Evolutionary conservation across 768 basidiomycete genomes (phyloP), one percentile per base, ranked within the genome.

Genomic region (Lactarius evosmus): DNA sequence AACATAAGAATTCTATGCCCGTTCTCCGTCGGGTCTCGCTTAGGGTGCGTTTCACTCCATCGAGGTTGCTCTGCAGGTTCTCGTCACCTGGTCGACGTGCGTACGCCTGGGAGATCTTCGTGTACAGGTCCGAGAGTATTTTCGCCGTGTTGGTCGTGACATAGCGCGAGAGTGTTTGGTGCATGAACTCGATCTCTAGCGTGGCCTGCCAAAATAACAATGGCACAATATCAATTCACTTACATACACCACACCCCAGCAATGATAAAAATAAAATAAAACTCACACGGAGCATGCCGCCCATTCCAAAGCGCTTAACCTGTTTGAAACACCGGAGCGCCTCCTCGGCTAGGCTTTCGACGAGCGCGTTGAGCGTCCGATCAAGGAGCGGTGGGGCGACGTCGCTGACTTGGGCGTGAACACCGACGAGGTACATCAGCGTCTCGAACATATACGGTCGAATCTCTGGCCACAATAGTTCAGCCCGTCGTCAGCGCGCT

Each of bases 101-200:
- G 76, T 98, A 98, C 19, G 93, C 89, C 75, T 93, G 87, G 14
- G 95, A 96, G 68, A 99, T 98, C 70, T 88, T 92, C 73, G 88
- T 91, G 78, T 98, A 99, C 58, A 98, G 81, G 62, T 96, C 91
- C 33, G 93, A 89, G 30, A 99, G 83, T 55, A 87, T 92, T 71
- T 87, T 86, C 38, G 90, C 89, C 16, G 96, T 93, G 7, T 81
- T 71, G 1, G 87, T 79, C 17, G 91, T 89, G 59, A 98, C 90
- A 73, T 96, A 95, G 69, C 91, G 87, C 33, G 88, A 85, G 46
- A 99, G 79, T 7, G 92, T 94, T 77, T 98, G 97, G 75, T 99
- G 96, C 81, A 98, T 87, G 78, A 98, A 98, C 77, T 98, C 97
- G 69, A 98, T 97, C 75, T 98, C 96, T 30, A 99, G 86, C 5